Evolutionary conservation across 192 early-diverging fungal species (phyloP), one percentile per base, ranked within the genome.

Genomic region (Phlyctochytrium planicorne): DNA sequence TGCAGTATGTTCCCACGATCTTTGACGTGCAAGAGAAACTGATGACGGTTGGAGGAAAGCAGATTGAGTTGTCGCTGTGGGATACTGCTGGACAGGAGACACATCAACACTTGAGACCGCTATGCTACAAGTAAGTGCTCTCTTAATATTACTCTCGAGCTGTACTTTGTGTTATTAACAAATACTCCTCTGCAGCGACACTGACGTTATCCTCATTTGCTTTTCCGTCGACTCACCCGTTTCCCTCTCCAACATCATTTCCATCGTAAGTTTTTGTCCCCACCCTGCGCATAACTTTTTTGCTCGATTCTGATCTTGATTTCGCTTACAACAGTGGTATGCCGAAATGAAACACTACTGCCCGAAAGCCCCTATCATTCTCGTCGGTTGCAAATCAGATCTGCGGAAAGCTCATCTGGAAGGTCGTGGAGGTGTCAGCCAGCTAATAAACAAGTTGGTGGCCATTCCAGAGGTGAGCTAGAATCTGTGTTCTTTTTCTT

Each of bases 21-120:
- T 97, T 96, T 78, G 95, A 98, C 53, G 94, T 90, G 79, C 90
- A 88, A 66, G 90, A 95, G 37, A 85, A 88, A 30, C 91, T 94
- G 67, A 84, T 98, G 57, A 82, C 89, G 61, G 87, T 90, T 35
- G 90, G 94, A 75, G 90, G 89, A 69, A 89, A 88, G 71, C 80
- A 76, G 34, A 89, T 96, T 3, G 90, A 95, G 78, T 81, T 98
- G 32, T 90, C 91, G 47, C 78, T 97, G 32, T 98, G 94, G 93
- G 96, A 98, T 87, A 97, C 95, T 65, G 94, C 95, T 57, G 95
- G 87, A 30, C 94, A 96, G 70, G 94, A 97, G 80, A 94, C 96
- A 74, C 94, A 94, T 73, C 93, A 97, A 78, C 91, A 91, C 66
- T 80, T 98, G 66, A 90, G 95, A 36, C 88, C 91, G 23, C 82